These are phyloP conservation scores for Candida krabiensis DNA, from an alignment of 805 yeast genomes.

Conservation along the genomic window DNA sequence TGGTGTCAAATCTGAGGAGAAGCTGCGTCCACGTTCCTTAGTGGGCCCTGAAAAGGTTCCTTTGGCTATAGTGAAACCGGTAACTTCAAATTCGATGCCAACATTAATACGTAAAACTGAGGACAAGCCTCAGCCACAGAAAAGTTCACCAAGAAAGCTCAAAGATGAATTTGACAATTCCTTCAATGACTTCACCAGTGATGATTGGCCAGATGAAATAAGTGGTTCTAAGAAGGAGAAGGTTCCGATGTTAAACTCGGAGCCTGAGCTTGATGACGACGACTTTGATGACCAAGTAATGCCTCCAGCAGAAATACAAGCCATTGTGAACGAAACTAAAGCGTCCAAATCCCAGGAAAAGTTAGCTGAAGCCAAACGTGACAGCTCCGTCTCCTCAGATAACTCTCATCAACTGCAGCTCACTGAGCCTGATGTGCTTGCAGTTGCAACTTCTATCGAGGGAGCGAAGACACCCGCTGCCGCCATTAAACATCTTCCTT, in stretches of 20 bases:
- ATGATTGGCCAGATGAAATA: constrained; percentile 36
- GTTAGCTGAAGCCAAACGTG: background rate
- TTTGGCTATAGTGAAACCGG: constrained; percentile 4
- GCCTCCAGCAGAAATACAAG: constrained; percentile 8
- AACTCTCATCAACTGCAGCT: background rate
- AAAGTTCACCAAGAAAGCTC: constrained; percentile 1
- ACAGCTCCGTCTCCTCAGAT: background rate
- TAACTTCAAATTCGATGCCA: constrained; percentile 16
- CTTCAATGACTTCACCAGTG: constrained; percentile 45
- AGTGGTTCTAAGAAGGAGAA: constrained; percentile 10
- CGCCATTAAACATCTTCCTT: too few species aligned
- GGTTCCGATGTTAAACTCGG: constrained; percentile 20
- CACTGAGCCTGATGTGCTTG: constrained; percentile 6
- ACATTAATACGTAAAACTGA: background rate
- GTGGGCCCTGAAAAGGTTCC: constrained; percentile 7
- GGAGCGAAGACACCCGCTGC: background rate
- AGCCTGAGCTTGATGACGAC: constrained; percentile 29
- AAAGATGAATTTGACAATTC: constrained; percentile 44
- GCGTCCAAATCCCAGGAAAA: background rate
- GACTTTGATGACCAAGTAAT: constrained; percentile 18
- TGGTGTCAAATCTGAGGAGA: constrained; percentile 1
- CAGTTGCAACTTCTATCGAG: too few species aligned
- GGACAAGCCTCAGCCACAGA: background rate
- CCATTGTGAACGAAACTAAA: constrained; percentile 8
- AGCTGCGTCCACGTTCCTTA: constrained; percentile 9